Base-by-base conservation (phyloP, 768 basidiomycete species). In the Suillus weaverae region DNA sequence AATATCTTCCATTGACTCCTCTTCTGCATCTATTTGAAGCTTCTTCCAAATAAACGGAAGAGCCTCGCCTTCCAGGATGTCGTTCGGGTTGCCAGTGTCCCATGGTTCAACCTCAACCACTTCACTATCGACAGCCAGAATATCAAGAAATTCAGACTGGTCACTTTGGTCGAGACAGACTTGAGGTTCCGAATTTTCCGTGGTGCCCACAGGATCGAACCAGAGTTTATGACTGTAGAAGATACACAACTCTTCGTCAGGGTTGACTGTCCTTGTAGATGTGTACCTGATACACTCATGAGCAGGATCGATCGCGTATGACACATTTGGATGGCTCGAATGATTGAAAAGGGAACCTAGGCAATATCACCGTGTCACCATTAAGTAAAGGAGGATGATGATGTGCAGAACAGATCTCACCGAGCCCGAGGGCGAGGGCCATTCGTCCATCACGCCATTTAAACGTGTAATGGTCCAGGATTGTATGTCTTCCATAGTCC, bases 301-400 rank as follows among this genome's bases (percentile, higher is more conserved):
- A 1, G 74, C 65, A 0, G 75, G 65, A 65, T 92, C 86, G 18
- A 89, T 72, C 0, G 77, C 76, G 74, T 86, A 93, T 0, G 88
- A 85, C 20, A 92, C 83, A 74, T 94, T 94, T 7, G 91, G 92
- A 4, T 70, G 64, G 33, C 83, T 78, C 0, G 88, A 86, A 76
- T 93, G 92, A 72, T 94, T 95, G 78, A 95, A 93, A 11, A 95
- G 71, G 3, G 92, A 94, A 5, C 93, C 93, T 92, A 60, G 33
- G 56, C 9, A 39, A 22, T 48, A 26, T 13, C 36, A 26, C 5
- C 36, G 44, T 44, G 38, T 13, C 43, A 30, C 18, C 16, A 30
- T 18, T 57, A 26, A 57, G 38, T 30, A 11, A 38, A 26, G 5
- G 36, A 54, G 39, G 22, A 36, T 48, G 38, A 26, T 48, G 38